A percentile compares a stretch with the other conserved stretches of the same genome.
These are phyloP conservation scores for Exidia glandulosa DNA, from an alignment of 768 basidiomycete species.

Conservation along the genomic window DNA sequence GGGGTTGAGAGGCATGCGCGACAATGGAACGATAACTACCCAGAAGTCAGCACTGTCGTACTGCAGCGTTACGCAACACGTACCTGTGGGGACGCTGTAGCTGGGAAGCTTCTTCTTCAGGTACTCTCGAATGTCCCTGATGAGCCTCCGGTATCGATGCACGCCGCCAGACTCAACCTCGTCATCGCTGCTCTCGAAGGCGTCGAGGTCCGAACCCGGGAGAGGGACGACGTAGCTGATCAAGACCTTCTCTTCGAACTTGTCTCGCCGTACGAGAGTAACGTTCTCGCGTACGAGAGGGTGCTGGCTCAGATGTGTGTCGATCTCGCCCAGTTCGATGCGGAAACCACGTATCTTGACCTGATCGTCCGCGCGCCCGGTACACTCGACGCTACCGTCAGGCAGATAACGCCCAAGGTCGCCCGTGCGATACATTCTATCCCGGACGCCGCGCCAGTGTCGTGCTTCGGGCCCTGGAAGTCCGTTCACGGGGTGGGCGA, in stretches of 20 bases:
- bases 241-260: conserved; percentile 98
- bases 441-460: conserved; percentile 91
- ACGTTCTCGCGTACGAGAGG: conserved; percentile 95
- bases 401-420: conserved; percentile 93
- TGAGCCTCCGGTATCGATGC: conserved; percentile 71
- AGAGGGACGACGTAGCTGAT: conserved; percentile 95
- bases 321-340: conserved; percentile 96
- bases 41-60: conserved; percentile 17
- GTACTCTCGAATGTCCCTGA: conserved; percentile 89
- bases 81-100: conserved; percentile 86
- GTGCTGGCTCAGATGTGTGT: conserved; percentile 89
- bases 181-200: conserved; percentile 55
- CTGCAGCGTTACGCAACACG: conserved; percentile 40
- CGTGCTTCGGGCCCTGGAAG: conserved; percentile 61
- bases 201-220: conserved; percentile 52
- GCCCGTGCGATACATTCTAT: conserved; percentile 95
- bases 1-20: conserved; percentile 94
- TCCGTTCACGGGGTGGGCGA: conserved; percentile 42
- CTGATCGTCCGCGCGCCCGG: conserved; percentile 94
- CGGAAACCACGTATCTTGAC: conserved; percentile 99
- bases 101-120: conserved; percentile 93
- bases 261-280: conserved; percentile 90
- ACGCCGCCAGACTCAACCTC: conserved; percentile 64
- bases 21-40: conserved; percentile 53
- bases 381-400: conserved; percentile 89